Percentiles rank a stretch among this genome's conserved stretches.
Conservation (phyloP, 2,329 filamentous ascomycete species). For the Akanthomyces uredinophilus region DNA sequence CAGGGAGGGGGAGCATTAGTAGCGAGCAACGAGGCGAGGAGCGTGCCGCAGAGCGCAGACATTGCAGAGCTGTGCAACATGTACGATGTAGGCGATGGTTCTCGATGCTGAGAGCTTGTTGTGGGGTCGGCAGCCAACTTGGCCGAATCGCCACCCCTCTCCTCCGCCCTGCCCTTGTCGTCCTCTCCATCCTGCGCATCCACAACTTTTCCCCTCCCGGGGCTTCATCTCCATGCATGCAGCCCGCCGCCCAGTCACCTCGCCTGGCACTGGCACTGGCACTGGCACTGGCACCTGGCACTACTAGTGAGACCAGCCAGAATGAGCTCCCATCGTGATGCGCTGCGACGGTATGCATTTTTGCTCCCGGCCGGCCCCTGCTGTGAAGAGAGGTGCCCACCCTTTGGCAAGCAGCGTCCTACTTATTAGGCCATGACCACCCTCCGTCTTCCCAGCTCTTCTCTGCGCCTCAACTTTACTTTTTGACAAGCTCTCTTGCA, state of each 20-base stretch:
- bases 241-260: neutral
- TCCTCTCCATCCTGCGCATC: neutral
- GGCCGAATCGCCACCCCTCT: too few relatives aligned
- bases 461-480: neutral
- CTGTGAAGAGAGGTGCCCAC: neutral
- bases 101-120: too few relatives aligned
- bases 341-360: neutral
- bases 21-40: too few relatives aligned
- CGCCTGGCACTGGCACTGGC: too few relatives aligned
- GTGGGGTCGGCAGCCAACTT: too few relatives aligned
- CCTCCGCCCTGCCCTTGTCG: neutral
- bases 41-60: too few relatives aligned
- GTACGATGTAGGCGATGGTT: too few relatives aligned
- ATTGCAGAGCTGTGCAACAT: too few relatives aligned
- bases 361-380: neutral
- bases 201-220: neutral
- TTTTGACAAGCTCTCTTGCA: neutral
- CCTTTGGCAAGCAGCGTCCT: neutral
- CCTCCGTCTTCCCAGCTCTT: neutral
- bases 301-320: neutral
- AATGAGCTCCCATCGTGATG: conserved; percentile 4
- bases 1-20: too few relatives aligned
- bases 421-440: neutral
- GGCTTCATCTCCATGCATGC: neutral
- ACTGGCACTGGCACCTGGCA: too few relatives aligned